Conservation (phyloP, 345 rosid species). For the Citrus reticulata region DNA sequence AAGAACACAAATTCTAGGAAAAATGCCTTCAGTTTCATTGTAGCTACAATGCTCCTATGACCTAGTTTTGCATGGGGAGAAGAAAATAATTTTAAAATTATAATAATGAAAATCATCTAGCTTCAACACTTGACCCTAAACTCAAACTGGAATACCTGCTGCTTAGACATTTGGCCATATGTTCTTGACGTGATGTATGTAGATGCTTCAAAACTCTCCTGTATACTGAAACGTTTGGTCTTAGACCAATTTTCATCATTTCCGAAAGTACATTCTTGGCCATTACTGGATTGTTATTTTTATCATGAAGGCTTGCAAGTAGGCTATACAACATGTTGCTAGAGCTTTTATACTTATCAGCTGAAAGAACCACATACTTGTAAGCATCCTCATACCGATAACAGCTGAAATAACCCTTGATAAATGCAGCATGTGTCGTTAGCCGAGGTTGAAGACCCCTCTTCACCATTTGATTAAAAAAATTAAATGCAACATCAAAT, state of each 20-base stretch:
- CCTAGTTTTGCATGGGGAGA: background rate
- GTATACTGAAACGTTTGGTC: slow-evolving; percentile 35
- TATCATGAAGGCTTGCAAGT: slow-evolving; percentile 44
- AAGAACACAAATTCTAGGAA: no score
- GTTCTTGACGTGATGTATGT: slow-evolving; percentile 21
- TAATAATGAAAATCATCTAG: background rate
- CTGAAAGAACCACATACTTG: slow-evolving; percentile 26
- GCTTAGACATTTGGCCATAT: slow-evolving; percentile 26
- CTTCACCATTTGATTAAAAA: slow-evolving; percentile 35
- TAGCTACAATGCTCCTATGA: background rate
- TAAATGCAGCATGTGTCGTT: slow-evolving; percentile 40
- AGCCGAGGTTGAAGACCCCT: slow-evolving; percentile 43
- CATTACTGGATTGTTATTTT: slow-evolving; percentile 23
- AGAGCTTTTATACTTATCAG: slow-evolving; percentile 20
- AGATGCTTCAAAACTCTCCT: slow-evolving; percentile 31
- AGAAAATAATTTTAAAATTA: background rate
- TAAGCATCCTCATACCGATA: slow-evolving; percentile 35
- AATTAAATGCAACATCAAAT: slow-evolving; percentile 29
- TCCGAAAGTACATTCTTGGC: slow-evolving; percentile 40
- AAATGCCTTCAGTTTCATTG: background rate
- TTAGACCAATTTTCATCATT: slow-evolving; percentile 51
- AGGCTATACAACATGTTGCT: slow-evolving; percentile 32
- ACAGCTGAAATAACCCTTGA: slow-evolving; percentile 32
- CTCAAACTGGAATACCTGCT: slow-evolving; percentile 17
- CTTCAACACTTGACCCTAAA: background rate